phyloP scores from a whole-genome alignment of 1,139 yeast genomes.

The Yamadazyma pseudoaaseri region DNA sequence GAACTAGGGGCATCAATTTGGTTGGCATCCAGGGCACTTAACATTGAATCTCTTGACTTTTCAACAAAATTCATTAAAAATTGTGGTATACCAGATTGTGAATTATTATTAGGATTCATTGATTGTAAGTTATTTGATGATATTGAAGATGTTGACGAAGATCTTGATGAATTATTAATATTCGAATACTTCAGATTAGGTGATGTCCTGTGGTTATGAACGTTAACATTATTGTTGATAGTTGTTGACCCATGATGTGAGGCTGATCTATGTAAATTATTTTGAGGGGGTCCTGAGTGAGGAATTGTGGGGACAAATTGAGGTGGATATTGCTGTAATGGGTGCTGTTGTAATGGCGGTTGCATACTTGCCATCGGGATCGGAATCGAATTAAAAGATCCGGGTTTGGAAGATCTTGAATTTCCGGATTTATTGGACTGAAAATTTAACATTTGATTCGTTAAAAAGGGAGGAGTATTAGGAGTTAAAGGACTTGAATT shows the following conservation, averaged over 20 bases:
- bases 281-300: background rate
- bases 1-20: constrained; percentile 8
- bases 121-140: constrained; percentile 8
- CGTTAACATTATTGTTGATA: background rate
- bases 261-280: background rate
- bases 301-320: constrained; percentile 1
- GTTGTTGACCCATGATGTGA: background rate
- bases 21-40: background rate
- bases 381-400: background rate
- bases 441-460: background rate
- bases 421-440: background rate
- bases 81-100: constrained; percentile 24
- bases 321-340: background rate
- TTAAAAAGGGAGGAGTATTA: constrained; percentile 1
- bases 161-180: background rate
- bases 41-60: background rate
- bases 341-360: no score
- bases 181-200: constrained; percentile 1
- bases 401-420: background rate
- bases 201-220: constrained; percentile 1
- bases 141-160: constrained; percentile 5
- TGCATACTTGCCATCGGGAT: background rate
- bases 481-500: constrained; percentile 6
- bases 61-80: constrained; percentile 31
- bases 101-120: constrained; percentile 6